Conservation (phyloP, 192 early-diverging fungal species). For the Rhizophagus prolifer region DNA sequence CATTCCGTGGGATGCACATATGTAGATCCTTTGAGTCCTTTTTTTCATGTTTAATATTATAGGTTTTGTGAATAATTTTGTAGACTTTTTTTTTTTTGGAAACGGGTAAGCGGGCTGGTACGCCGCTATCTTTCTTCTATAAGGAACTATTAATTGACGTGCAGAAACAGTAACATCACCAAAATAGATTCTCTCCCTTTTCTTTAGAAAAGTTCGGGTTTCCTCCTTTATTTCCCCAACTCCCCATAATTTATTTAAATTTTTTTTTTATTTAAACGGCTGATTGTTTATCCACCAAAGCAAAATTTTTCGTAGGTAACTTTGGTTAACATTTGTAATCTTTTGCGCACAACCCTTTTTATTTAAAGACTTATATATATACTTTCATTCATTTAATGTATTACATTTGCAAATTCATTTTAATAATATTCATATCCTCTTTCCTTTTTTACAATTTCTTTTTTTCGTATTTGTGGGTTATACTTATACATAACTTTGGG, state of each 20-base stretch:
- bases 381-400: not conserved
- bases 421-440: not conserved
- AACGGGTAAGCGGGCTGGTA: slow-evolving; percentile 15
- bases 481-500: not conserved
- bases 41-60: not conserved
- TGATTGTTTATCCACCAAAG: slow-evolving; percentile 32
- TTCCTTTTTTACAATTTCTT: not conserved
- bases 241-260: slow-evolving; percentile 22
- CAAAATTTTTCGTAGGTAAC: not conserved
- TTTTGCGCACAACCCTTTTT: not conserved
- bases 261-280: slow-evolving; percentile 18
- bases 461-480: not conserved
- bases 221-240: not conserved
- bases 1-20: slow-evolving; percentile 4
- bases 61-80: not conserved
- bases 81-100: not conserved
- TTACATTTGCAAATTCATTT: not conserved
- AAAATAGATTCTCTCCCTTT: slow-evolving; percentile 13
- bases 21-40: slow-evolving; percentile 6
- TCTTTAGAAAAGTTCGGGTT: not conserved
- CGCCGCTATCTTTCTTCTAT: slow-evolving; percentile 14
- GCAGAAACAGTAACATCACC: not conserved
- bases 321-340: slow-evolving; percentile 4
- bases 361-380: not conserved
- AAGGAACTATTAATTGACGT: slow-evolving; percentile 9